Evolutionary conservation across 805 yeast genomes (phyloP).

Genomic region (Myxozyma sirexii): DNA sequence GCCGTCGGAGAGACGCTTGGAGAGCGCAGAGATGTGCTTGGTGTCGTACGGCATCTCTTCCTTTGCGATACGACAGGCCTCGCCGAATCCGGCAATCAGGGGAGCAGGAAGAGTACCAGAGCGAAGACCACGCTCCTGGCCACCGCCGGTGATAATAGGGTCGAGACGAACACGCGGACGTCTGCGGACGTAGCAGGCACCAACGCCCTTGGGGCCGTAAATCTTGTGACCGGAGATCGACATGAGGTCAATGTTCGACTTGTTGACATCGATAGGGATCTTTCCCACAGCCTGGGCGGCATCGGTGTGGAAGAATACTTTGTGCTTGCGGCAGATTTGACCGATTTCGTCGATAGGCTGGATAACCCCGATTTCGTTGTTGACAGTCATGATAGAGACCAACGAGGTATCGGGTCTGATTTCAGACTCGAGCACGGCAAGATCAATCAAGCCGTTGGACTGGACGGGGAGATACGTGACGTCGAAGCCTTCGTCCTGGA

Average conservation of each 20-base stretch:
- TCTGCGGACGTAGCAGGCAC: slow-evolving; percentile 93
- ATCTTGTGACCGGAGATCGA: slow-evolving; percentile 95
- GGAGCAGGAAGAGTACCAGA: slow-evolving; percentile 99
- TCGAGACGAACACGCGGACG: slow-evolving; percentile 97
- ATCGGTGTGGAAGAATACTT: slow-evolving; percentile 96
- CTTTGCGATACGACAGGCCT: slow-evolving; percentile 84
- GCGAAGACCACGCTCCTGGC: slow-evolving; percentile 97
- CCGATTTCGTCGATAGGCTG: slow-evolving; percentile 97
- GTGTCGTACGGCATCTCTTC: slow-evolving; percentile 75
- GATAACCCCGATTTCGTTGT: slow-evolving; percentile 96
- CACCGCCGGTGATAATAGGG: slow-evolving; percentile 95
- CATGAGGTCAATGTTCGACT: slow-evolving; percentile 87
- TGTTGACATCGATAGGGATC: slow-evolving; percentile 88
- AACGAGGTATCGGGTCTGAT: slow-evolving; percentile 89
- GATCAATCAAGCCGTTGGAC: slow-evolving; percentile 73
- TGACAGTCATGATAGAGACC: slow-evolving; percentile 95
- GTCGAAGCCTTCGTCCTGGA: slow-evolving; percentile 96
- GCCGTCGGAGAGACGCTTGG: slow-evolving; percentile 71
- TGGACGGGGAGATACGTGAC: slow-evolving; percentile 89
- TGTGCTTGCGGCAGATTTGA: slow-evolving; percentile 75
- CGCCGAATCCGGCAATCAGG: slow-evolving; percentile 92
- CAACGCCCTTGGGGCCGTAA: slow-evolving; percentile 97
- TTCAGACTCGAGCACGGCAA: slow-evolving; percentile 76
- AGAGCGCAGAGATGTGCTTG: slow-evolving; percentile 67
- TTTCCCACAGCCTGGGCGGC: slow-evolving; percentile 98